phyloP scores from a whole-genome alignment of 139 green algal species.

The Ettlia oleoabundans region DNA sequence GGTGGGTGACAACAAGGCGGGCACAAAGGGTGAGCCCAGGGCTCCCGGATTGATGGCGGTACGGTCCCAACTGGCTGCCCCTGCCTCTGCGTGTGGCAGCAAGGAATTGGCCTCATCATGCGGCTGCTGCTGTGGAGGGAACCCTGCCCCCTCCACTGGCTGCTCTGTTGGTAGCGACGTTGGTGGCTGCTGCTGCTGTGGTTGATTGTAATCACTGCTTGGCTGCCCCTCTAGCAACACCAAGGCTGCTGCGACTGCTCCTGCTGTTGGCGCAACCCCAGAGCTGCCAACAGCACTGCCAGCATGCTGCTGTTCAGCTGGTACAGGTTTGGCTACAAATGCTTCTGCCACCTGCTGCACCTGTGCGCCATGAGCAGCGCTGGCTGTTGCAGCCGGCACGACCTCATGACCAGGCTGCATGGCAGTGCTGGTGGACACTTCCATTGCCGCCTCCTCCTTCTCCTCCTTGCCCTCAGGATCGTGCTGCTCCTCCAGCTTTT shows the following conservation, averaged over 20 bases:
- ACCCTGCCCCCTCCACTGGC: background rate
- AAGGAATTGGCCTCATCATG: no score
- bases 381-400: no score
- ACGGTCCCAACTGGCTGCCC: no score
- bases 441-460: no score
- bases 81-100: background rate
- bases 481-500: no score
- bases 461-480: no score
- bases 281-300: background rate
- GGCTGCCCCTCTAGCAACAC: background rate
- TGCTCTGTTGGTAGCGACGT: background rate
- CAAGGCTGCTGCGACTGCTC: background rate
- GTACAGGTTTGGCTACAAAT: no score
- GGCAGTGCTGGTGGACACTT: no score
- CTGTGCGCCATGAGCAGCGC: no score
- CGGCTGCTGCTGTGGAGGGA: background rate
- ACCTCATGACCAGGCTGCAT: no score
- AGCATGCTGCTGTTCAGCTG: no score
- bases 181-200: background rate
- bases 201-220: background rate
- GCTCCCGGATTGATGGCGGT: background rate
- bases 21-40: constrained; percentile 16
- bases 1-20: background rate
- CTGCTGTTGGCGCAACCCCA: background rate
- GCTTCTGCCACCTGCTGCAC: no score